Evolutionary conservation across 2,329 filamentous ascomycete genomes (phyloP).

Genomic region (Talaromyces sp.): DNA sequence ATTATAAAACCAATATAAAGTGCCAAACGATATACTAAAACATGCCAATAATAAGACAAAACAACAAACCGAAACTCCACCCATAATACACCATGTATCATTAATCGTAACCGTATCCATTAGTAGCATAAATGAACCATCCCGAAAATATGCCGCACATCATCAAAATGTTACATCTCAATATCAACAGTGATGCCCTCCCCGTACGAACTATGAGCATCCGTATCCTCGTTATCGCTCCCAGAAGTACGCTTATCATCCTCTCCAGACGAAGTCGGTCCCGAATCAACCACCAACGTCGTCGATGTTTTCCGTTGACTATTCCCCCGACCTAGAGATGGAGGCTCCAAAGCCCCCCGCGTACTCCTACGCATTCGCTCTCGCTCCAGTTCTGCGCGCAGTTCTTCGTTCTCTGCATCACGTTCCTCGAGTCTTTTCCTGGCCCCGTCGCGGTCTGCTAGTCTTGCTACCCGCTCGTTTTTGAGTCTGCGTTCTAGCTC

Average conservation of each 20-base stretch:
- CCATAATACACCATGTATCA: background rate
- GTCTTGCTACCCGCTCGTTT: constrained; percentile 78
- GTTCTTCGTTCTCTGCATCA: constrained; percentile 68
- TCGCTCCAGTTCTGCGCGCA: constrained; percentile 62
- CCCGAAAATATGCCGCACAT: background rate
- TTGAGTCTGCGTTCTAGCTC: constrained; percentile 88
- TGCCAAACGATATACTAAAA: constrained; percentile 7
- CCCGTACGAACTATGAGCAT: constrained; percentile 33
- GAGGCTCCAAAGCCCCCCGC: background rate
- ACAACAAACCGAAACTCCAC: background rate
- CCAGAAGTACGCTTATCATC: constrained; percentile 17
- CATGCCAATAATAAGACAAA: background rate
- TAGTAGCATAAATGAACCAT: background rate
- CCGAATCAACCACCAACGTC: constrained; percentile 6
- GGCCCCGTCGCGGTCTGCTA: constrained; percentile 80
- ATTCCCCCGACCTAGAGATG: background rate
- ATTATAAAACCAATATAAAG: constrained; percentile 10
- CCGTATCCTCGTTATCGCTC: constrained; percentile 26
- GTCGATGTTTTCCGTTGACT: constrained; percentile 3
- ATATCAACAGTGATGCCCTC: constrained; percentile 39
- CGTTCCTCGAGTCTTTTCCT: constrained; percentile 73
- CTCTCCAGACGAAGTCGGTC: constrained; percentile 10
- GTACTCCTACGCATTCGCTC: constrained; percentile 44
- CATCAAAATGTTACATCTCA: constrained; percentile 27
- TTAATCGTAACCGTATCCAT: constrained; percentile 19